These are phyloP conservation scores for Athelia sp. DNA, from an alignment of 1,284 basidiomycete species.

Conservation along the genomic window DNA sequence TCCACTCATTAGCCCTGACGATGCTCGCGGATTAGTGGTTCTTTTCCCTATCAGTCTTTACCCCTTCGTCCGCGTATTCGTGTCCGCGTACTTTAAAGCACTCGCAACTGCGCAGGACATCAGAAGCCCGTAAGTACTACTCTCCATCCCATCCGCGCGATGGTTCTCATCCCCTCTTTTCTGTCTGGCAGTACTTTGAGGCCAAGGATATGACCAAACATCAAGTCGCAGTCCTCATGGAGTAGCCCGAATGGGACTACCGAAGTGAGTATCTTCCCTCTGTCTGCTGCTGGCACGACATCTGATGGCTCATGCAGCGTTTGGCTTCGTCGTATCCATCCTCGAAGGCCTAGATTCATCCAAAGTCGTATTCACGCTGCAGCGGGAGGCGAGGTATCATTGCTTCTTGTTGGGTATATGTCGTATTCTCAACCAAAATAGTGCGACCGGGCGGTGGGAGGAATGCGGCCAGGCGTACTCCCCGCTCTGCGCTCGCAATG, in stretches of 20 bases:
- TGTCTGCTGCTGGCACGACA: background rate
- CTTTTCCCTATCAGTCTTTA: conserved; percentile 66
- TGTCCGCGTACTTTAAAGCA: conserved; percentile 64
- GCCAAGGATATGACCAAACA: conserved; percentile 73
- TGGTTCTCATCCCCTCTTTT: conserved; percentile 5
- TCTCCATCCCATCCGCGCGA: background rate
- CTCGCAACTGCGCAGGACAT: conserved; percentile 66
- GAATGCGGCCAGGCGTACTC: no score
- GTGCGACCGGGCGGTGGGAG: no score
- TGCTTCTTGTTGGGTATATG: no score
- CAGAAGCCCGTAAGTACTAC: conserved; percentile 54
- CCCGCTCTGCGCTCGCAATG: no score
- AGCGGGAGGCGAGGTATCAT: no score
- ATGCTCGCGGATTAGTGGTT: conserved; percentile 47
- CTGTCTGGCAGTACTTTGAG: conserved; percentile 68
- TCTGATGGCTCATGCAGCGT: conserved; percentile 39
- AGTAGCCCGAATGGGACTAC: conserved; percentile 87
- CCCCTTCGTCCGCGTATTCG: conserved; percentile 64
- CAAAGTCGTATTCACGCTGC: conserved; percentile 76
- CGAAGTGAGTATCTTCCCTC: conserved; percentile 39
- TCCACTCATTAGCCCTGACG: background rate
- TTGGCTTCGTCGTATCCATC: conserved; percentile 77
- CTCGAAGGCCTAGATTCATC: conserved; percentile 76
- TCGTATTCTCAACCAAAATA: no score
- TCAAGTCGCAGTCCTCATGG: conserved; percentile 71